Conservation (phyloP, 495 filamentous ascomycete species). For the Extremus antarcticus region DNA sequence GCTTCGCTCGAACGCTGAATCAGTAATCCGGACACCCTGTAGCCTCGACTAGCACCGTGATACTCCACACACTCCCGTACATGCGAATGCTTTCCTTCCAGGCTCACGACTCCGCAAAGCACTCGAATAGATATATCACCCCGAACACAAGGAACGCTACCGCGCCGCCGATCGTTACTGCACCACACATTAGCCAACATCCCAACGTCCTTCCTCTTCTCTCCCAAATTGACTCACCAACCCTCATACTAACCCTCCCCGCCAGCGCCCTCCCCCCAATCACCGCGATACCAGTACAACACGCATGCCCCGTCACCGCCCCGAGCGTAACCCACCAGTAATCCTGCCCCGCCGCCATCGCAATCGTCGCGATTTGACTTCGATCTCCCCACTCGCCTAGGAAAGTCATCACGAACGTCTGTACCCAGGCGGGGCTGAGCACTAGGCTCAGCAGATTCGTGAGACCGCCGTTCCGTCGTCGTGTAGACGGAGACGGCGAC, state of each 20-base stretch:
- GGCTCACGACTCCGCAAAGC: conserved; percentile 7
- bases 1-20: too few species aligned
- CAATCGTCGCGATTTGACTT: conserved; percentile 95
- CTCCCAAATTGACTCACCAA: too few species aligned
- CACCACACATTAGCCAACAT: conserved; percentile 5
- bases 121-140: conserved; percentile 76
- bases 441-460: conserved; percentile 80
- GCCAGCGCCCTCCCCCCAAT: conserved; percentile 87
- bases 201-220: too few species aligned
- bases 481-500: conserved; percentile 43
- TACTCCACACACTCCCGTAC: too few species aligned
- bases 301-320: conserved; percentile 72
- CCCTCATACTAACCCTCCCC: conserved; percentile 85
- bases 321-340: conserved; percentile 98
- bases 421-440: conserved; percentile 92
- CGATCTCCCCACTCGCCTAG: conserved; percentile 96
- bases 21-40: too few species aligned
- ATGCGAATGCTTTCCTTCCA: too few species aligned
- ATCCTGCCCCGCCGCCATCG: conserved; percentile 96
- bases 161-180: conserved; percentile 93
- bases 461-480: conserved; percentile 45
- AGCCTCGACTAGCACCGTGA: too few species aligned
- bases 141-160: conserved; percentile 83
- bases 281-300: conserved; percentile 89
- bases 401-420: conserved; percentile 99